These are phyloP conservation scores for Andrographis paniculata DNA, from an alignment of 305 asterid genomes.

Conservation along the genomic window DNA sequence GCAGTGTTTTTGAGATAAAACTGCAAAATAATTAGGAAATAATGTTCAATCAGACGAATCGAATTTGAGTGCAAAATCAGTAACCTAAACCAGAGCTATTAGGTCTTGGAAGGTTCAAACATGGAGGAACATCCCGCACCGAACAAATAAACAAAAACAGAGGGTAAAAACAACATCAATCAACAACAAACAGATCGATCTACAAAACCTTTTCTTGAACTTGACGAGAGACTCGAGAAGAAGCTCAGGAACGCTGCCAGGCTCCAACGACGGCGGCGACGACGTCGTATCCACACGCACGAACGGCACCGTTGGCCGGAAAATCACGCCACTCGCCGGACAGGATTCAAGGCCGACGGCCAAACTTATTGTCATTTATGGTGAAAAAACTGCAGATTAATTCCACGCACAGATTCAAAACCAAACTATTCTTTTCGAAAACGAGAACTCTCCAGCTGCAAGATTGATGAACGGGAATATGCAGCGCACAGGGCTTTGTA, in stretches of 20 bases:
- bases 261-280: conserved; percentile 4
- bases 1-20: too few relatives aligned
- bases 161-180: conserved; percentile 13
- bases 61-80: too few relatives aligned
- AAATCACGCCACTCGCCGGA: neutral
- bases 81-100: neutral
- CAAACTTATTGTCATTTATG: conserved; percentile 21
- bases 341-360: conserved; percentile 4
- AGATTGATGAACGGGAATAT: too few relatives aligned
- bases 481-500: too few relatives aligned
- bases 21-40: too few relatives aligned
- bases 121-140: neutral
- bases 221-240: conserved; percentile 12
- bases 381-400: neutral
- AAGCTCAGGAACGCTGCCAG: conserved; percentile 13
- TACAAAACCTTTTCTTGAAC: too few relatives aligned
- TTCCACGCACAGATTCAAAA: neutral
- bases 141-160: neutral
- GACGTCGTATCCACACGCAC: neutral
- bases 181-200: conserved; percentile 18
- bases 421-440: too few relatives aligned
- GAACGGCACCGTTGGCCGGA: neutral
- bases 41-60: too few relatives aligned
- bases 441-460: too few relatives aligned
- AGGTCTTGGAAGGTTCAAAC: neutral